These are phyloP conservation scores for Parascedosporium putredinis DNA, from an alignment of 2,329 filamentous ascomycete genomes.

Conservation along the genomic window DNA sequence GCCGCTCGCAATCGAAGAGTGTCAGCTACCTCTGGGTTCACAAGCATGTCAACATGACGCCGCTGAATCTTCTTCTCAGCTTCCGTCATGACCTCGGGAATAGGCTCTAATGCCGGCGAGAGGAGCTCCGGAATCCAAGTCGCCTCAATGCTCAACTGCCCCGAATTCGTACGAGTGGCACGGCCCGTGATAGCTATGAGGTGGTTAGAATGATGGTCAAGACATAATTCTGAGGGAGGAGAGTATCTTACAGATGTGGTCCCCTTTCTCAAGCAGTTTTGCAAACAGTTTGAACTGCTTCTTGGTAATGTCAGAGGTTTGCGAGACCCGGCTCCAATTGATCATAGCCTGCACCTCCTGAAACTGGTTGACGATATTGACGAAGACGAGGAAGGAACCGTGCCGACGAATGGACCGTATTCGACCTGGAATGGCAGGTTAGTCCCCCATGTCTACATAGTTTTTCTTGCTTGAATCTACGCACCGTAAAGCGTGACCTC, in stretches of 20 bases:
- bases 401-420: constrained; percentile 60
- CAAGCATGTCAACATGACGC: constrained; percentile 78
- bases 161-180: constrained; percentile 58
- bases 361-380: constrained; percentile 68
- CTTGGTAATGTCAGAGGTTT: constrained; percentile 21
- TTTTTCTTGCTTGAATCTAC: constrained; percentile 2
- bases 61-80: constrained; percentile 63
- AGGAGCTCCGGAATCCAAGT: constrained; percentile 59
- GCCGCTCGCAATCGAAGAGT: constrained; percentile 63
- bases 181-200: constrained; percentile 56
- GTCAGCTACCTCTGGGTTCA: constrained; percentile 58
- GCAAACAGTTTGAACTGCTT: constrained; percentile 48
- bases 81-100: constrained; percentile 62
- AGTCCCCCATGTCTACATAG: not conserved
- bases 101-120: constrained; percentile 66
- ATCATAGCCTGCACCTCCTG: constrained; percentile 66
- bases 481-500: constrained; percentile 18
- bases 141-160: constrained; percentile 65
- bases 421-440: constrained; percentile 45
- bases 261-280: constrained; percentile 64
- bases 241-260: constrained; percentile 63
- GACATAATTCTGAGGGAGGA: constrained; percentile 11
- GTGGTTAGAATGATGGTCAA: constrained; percentile 14
- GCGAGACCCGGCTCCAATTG: constrained; percentile 42
- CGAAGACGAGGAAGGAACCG: constrained; percentile 72